Base-by-base conservation (phyloP, 2,329 filamentous ascomycete genomes). In the Pseudogymnoascus sp. region DNA sequence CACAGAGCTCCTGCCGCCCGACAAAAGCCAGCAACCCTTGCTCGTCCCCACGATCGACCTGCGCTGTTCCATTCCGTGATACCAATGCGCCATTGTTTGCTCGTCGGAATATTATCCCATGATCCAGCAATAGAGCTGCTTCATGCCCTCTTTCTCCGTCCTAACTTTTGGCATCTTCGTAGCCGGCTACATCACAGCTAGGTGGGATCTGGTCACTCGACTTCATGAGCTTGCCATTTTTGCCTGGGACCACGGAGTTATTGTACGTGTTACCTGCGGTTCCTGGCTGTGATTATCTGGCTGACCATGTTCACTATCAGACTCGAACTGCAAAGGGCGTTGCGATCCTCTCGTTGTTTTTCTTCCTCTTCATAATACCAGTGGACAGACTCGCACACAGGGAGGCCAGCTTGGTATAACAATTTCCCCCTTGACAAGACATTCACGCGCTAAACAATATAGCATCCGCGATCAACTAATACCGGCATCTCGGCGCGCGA, bases 181-280 rank as follows among this genome's bases (percentile, higher is more conserved):
- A 84, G 93, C 95, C 80, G 95, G 95, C 78, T 99, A 99, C 84
- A 97, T 93, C 77, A 99, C 95, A 79, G 95, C 95, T 75, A 90
- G 95, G 82, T 99, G 95, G 93, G 95, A 97, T 79, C 88, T 99
- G 67, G 92, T 97, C 70, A 97, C 93, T 71, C 88, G 93, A 72
- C 84, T 97, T 72, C 96, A 97, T 88, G 93, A 99, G 79, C 86
- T 99, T 72, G 90, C 91, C 70, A 89, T 96, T 69, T 99, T 97
- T 77, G 95, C 96, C 70, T 97, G 93, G 92, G 90, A 97, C 77
- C 91, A 97, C 90, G 92, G 93, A 75, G 95, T 99, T 72, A 89
- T 97, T 75, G 92, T 96, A 80, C 73, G 88, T 80, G 14, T 11
- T 38, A 23, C 18, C 65, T 56, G 28, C 28, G 11, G 14, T 8